These are phyloP conservation scores for Pestalotiopsis sp. DNA, from an alignment of 2,329 filamentous ascomycete species.

Conservation along the genomic window DNA sequence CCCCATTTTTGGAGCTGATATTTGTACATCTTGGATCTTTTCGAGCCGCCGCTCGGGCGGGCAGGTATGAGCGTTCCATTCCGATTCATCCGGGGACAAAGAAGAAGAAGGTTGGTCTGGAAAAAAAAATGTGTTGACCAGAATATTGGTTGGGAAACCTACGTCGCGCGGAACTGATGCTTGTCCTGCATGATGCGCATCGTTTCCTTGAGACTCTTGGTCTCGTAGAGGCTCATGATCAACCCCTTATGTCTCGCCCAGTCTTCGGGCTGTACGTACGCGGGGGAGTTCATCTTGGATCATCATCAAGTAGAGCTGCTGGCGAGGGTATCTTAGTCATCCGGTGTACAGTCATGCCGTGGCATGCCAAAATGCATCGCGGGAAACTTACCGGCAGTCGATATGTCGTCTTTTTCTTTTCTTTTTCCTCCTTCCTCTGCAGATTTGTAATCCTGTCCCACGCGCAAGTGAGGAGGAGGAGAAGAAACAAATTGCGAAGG, in stretches of 20 bases:
- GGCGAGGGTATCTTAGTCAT: too few species aligned
- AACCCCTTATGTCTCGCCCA: background rate
- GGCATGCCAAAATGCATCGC: background rate
- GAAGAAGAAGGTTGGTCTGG: too few species aligned
- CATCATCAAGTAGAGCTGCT: background rate
- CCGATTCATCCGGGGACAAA: background rate
- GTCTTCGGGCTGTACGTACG: background rate
- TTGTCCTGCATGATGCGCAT: background rate
- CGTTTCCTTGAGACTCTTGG: background rate
- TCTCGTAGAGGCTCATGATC: background rate
- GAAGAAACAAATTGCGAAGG: too few species aligned
- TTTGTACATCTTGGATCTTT: background rate
- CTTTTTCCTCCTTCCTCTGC: too few species aligned
- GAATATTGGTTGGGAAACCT: background rate
- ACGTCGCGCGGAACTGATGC: background rate
- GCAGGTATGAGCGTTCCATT: background rate
- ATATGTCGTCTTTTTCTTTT: too few species aligned
- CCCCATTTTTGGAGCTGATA: background rate
- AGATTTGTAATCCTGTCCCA: too few species aligned
- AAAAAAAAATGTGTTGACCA: too few species aligned
- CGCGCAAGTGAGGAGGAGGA: too few species aligned
- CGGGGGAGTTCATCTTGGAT: background rate
- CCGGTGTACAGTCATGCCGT: too few species aligned
- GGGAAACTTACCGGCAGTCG: too few species aligned
- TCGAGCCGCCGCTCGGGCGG: background rate